Conservation (phyloP, 148 eudicot species). For the Vaccinium corymbosum region DNA sequence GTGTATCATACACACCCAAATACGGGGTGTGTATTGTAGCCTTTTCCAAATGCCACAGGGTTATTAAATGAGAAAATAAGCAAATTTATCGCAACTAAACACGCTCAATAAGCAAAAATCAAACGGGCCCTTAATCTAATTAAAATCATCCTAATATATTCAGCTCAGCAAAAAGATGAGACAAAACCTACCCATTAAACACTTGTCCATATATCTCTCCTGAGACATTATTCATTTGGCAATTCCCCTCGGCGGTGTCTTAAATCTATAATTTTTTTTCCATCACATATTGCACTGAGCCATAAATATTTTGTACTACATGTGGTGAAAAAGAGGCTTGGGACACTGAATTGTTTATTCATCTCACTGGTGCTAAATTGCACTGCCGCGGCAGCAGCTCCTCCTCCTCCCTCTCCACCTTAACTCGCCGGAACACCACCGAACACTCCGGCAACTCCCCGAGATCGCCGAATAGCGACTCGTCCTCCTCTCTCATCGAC, state of each 20-base stretch:
- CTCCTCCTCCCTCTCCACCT: constrained; percentile 23
- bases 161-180: constrained; percentile 11
- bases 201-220: constrained; percentile 27
- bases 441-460: constrained; percentile 92
- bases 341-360: too few species aligned
- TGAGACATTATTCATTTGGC: neutral
- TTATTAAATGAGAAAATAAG: neutral
- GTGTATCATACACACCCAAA: too few species aligned
- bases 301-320: too few species aligned
- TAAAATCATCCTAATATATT: neutral
- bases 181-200: constrained; percentile 14
- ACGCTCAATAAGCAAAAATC: neutral
- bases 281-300: too few species aligned
- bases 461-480: constrained; percentile 71
- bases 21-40: too few species aligned
- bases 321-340: too few species aligned
- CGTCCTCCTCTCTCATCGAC: constrained; percentile 69
- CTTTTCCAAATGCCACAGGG: neutral
- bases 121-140: neutral
- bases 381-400: constrained; percentile 29
- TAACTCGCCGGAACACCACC: constrained; percentile 51
- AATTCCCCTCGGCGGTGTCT: too few species aligned
- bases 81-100: neutral
- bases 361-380: constrained; percentile 22
- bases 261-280: too few species aligned